These are phyloP conservation scores for Blepharisma stoltei DNA, from an alignment of 73 alveolate species.

Conservation along the genomic window DNA sequence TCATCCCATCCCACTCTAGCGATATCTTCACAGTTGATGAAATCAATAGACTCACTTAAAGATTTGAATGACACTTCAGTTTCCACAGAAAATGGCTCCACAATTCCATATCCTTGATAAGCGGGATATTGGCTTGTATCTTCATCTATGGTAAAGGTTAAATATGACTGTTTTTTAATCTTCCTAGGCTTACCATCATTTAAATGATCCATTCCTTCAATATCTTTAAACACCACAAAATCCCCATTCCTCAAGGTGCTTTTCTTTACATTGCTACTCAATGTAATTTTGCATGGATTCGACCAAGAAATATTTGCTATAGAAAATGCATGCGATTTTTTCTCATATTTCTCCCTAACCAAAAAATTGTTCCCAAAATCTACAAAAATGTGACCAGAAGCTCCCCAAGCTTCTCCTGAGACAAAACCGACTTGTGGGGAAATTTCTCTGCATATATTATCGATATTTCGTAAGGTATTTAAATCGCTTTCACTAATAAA, in stretches of 20 bases:
- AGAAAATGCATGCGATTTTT: slow-evolving; percentile 91
- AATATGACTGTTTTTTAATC: slow-evolving; percentile 78
- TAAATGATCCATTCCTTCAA: slow-evolving; percentile 32
- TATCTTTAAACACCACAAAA: slow-evolving; percentile 12
- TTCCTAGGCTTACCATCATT: slow-evolving; percentile 72
- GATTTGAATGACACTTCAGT: neutral
- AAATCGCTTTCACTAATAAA: neutral
- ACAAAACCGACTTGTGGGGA: neutral
- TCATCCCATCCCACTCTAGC: neutral
- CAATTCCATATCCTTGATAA: slow-evolving; percentile 31
- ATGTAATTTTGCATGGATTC: slow-evolving; percentile 2
- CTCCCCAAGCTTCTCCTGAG: slow-evolving; percentile 23
- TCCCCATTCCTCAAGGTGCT: neutral
- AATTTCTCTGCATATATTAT: neutral
- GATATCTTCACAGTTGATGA: neutral
- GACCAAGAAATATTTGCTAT: slow-evolving; percentile 47
- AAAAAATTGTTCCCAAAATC: slow-evolving; percentile 91
- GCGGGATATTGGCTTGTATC: slow-evolving; percentile 27
- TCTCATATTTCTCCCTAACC: slow-evolving; percentile 72
- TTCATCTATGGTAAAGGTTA: slow-evolving; percentile 76
- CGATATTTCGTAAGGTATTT: neutral
- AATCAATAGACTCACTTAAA: neutral
- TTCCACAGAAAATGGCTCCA: neutral
- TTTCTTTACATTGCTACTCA: neutral
- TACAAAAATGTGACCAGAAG: slow-evolving; percentile 82